Base-by-base conservation (phyloP, 805 yeast species). In the Ogataea zsoltii region DNA sequence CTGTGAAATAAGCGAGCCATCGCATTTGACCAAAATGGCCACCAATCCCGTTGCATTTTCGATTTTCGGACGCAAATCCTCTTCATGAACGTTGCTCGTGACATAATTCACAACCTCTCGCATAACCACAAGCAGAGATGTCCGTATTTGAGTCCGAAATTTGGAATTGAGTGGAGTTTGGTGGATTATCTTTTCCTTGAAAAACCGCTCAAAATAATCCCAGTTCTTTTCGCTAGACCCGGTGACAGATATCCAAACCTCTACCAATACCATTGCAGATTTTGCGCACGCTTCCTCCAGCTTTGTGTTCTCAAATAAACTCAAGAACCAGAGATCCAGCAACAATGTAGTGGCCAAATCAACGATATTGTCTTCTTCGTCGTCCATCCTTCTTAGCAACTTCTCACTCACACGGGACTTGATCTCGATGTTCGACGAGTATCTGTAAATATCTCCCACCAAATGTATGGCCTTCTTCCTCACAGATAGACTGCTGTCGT, bases 401-500 rank as follows among this genome's bases (percentile, higher is more conserved):
- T 70, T 74, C n/a, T 77, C 76, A 2, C 79, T 62, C 2, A 83
- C 72, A 34, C 61, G 68, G 0, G 70, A 63, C 48, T 71, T 74
- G 36, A 71, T 57, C 1, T 56, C 39, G 1, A 42, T 41, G 19
- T 69, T 66, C 0, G 54, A 41, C 0, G 76, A 62, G 7, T 57
- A 56, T 4, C 58, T 53, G 55, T 77, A 83, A 55, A 87, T 71
- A 7, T 61, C 67, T 28, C 66, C 71, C 25, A 79, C 70, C 9
- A 86, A 59, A 46, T 71, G 75, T 4, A 86, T 57, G 0, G 85
- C 83, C 44, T 83, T 75, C 52, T 75, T 82, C 41, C 92, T 70
- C 7, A 89, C 88, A 33, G 75, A 73, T 13, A 80, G 56, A 45
- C 92, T 85, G 6, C 74, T 75, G 55, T 88, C 94, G 44, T 64